Evolutionary conservation across 257 asterid genomes (phyloP).

Genomic region (Striga asiatica): DNA sequence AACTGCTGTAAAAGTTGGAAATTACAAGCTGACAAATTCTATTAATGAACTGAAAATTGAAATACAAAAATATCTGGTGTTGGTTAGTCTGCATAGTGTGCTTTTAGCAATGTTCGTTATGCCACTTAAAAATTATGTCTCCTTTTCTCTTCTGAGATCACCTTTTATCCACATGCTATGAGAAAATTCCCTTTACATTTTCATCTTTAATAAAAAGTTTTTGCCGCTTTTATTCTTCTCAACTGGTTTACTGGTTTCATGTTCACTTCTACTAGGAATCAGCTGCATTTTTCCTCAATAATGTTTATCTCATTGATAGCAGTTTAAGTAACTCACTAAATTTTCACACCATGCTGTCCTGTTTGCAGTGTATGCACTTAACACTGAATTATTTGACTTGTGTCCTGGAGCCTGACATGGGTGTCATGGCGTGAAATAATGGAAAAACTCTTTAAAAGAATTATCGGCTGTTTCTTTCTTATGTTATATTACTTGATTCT

Average conservation of each 20-base stretch:
- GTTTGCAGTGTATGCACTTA: background rate
- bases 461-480: too few relatives aligned
- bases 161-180: background rate
- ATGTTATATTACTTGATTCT: background rate
- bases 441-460: background rate
- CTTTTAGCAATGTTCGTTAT: background rate
- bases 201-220: background rate
- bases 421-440: background rate
- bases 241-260: background rate
- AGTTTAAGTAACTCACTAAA: background rate
- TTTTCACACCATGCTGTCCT: background rate
- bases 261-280: background rate
- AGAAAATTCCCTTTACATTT: background rate
- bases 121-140: background rate
- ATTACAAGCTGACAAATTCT: background rate
- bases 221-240: background rate
- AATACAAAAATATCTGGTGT: background rate
- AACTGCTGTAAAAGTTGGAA: background rate
- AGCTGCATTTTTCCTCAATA: conserved; percentile 1
- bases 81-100: background rate
- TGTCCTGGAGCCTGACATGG: conserved; percentile 1
- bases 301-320: background rate
- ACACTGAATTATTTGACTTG: background rate
- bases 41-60: background rate
- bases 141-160: background rate